Percentiles rank a stretch among this genome's conserved stretches.
phyloP scores from a whole-genome alignment of 2,329 filamentous ascomycete genomes.

The Aaosphaeria pasadenensis region DNA sequence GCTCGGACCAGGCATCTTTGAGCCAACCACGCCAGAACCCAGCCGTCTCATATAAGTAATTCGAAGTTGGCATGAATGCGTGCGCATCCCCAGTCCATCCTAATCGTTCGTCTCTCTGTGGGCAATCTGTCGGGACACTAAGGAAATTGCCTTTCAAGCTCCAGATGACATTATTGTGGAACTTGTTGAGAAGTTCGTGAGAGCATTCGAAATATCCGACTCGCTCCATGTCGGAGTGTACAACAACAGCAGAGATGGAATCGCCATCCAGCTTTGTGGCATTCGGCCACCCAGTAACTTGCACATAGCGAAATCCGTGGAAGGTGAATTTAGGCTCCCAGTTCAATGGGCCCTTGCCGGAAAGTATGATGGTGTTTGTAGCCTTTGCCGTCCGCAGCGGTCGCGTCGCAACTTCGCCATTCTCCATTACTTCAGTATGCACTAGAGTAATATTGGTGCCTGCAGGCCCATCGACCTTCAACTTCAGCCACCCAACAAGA shows the following conservation, averaged over 20 bases:
- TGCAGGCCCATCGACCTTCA: constrained; percentile 40
- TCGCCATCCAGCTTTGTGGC: not conserved
- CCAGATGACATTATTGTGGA: constrained; percentile 57
- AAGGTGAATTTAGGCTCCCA: constrained; percentile 54
- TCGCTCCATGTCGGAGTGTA: constrained; percentile 54
- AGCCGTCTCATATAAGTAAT: constrained; percentile 53
- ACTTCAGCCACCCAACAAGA: constrained; percentile 46
- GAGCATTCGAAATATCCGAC: constrained; percentile 54
- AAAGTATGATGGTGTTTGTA: constrained; percentile 37
- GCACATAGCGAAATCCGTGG: constrained; percentile 53
- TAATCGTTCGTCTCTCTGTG: constrained; percentile 54
- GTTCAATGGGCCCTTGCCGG: constrained; percentile 4
- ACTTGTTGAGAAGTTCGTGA: constrained; percentile 49
- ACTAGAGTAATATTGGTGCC: constrained; percentile 46
- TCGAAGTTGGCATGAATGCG: constrained; percentile 51
- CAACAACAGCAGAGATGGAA: constrained; percentile 38
- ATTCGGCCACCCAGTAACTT: constrained; percentile 45
- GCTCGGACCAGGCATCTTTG: constrained; percentile 44
- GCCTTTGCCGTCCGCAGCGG: constrained; percentile 46
- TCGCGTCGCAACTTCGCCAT: constrained; percentile 40
- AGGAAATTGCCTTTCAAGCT: constrained; percentile 58
- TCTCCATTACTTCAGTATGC: constrained; percentile 57
- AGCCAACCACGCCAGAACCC: constrained; percentile 53
- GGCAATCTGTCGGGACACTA: constrained; percentile 50
- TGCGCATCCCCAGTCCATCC: constrained; percentile 55